phyloP scores from a whole-genome alignment of 257 asterid genomes.

The Striga asiatica region DNA sequence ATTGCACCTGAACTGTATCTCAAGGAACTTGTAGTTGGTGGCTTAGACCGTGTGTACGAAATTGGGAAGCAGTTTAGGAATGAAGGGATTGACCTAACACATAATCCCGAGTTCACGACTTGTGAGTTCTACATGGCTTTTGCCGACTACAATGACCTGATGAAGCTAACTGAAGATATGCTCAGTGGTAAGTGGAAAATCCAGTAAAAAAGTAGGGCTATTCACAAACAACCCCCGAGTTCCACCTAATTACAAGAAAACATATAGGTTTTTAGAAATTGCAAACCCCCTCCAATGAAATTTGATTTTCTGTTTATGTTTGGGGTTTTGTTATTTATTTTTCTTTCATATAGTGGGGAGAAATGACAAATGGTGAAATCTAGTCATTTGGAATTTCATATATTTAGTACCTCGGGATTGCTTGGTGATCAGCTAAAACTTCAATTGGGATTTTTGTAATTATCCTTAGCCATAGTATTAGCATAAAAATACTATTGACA shows the following conservation, averaged over 20 bases:
- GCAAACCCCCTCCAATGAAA: neutral
- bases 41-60: slow-evolving; percentile 83
- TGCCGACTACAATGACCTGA: slow-evolving; percentile 80
- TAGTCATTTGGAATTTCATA: too few species aligned
- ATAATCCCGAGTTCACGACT: slow-evolving; percentile 88
- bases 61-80: slow-evolving; percentile 89
- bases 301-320: neutral
- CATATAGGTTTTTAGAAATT: neutral
- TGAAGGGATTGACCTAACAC: slow-evolving; percentile 88
- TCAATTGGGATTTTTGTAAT: neutral
- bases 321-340: too few species aligned
- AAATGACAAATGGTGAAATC: neutral
- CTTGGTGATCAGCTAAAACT: neutral
- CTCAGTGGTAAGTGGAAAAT: slow-evolving; percentile 32
- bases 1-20: slow-evolving; percentile 85
- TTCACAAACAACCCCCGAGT: too few species aligned
- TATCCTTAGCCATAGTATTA: neutral
- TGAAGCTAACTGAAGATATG: slow-evolving; percentile 79
- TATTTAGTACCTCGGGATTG: neutral
- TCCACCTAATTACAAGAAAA: too few species aligned
- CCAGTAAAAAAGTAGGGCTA: neutral
- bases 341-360: neutral
- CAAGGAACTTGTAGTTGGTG: slow-evolving; percentile 86
- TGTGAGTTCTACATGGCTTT: slow-evolving; percentile 93
- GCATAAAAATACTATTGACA: neutral